Evolutionary conservation across 345 rosid genomes (phyloP).

Genomic region (Limnanthes douglasii): DNA sequence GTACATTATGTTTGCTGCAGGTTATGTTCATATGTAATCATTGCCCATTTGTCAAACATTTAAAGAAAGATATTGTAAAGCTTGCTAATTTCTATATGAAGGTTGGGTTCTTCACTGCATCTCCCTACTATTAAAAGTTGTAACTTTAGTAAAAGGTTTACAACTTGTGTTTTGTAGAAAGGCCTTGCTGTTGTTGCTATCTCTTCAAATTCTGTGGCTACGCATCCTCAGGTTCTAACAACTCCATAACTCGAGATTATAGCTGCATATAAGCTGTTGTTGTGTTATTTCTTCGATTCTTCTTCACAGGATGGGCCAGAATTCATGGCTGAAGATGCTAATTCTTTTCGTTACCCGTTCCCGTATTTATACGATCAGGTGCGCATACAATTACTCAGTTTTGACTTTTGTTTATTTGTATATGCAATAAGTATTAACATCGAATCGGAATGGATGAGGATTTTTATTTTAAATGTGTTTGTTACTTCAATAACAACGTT

Average conservation of each 20-base stretch:
- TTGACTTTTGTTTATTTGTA: no score
- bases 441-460: no score
- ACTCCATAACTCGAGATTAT: slow-evolving; percentile 20
- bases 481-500: no score
- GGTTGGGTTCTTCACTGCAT: slow-evolving; percentile 18
- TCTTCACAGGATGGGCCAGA: slow-evolving; percentile 80
- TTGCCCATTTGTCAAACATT: slow-evolving; percentile 87
- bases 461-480: no score
- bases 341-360: slow-evolving; percentile 48
- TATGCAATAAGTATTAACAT: no score
- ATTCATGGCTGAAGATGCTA: slow-evolving; percentile 85
- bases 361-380: slow-evolving; percentile 87
- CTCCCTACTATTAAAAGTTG: neutral
- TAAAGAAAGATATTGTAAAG: slow-evolving; percentile 73
- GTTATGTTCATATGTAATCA: slow-evolving; percentile 90
- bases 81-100: slow-evolving; percentile 61
- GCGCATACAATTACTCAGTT: slow-evolving; percentile 5
- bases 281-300: slow-evolving; percentile 3
- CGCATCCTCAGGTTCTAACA: slow-evolving; percentile 75
- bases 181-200: slow-evolving; percentile 88
- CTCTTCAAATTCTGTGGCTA: slow-evolving; percentile 65
- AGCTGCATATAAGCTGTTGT: slow-evolving; percentile 10
- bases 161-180: slow-evolving; percentile 32
- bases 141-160: neutral
- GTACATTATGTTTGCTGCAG: slow-evolving; percentile 15